Evolutionary conservation across 345 rosid genomes (phyloP).

Genomic region (Citrus mangshanensis): DNA sequence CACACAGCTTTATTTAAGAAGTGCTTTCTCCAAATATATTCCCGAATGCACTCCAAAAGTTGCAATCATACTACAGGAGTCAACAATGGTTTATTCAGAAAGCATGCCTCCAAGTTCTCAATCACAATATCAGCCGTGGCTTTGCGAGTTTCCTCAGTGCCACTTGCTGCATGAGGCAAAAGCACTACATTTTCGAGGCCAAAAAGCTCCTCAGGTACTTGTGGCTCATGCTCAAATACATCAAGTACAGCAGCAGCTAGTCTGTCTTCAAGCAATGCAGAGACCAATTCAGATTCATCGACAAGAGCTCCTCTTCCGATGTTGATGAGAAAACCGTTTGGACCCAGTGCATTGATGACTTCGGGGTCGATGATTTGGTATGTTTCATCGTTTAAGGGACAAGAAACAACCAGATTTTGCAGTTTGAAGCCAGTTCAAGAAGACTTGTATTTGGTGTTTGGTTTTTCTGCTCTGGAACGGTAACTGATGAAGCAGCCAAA

Average conservation of each 20-base stretch:
- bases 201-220: slow-evolving; percentile 54
- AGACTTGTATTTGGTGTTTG: slow-evolving; percentile 42
- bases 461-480: slow-evolving; percentile 48
- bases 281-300: slow-evolving; percentile 57
- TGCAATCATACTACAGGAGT: slow-evolving; percentile 40
- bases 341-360: slow-evolving; percentile 62
- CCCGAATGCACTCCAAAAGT: background rate
- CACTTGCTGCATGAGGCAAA: slow-evolving; percentile 50
- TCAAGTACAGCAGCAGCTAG: slow-evolving; percentile 65
- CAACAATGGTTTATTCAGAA: slow-evolving; percentile 35
- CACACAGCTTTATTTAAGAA: background rate
- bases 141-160: slow-evolving; percentile 43
- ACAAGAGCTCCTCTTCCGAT: slow-evolving; percentile 58
- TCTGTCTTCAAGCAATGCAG: slow-evolving; percentile 56
- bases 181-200: slow-evolving; percentile 62
- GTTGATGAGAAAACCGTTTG: slow-evolving; percentile 65
- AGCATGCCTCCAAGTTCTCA: slow-evolving; percentile 47
- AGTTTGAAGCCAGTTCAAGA: slow-evolving; percentile 52
- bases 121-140: slow-evolving; percentile 53
- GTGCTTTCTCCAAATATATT: background rate
- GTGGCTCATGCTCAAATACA: slow-evolving; percentile 55
- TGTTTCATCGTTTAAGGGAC: slow-evolving; percentile 51
- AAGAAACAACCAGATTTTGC: slow-evolving; percentile 65
- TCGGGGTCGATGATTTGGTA: slow-evolving; percentile 45
- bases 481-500: slow-evolving; percentile 64